phyloP scores from a whole-genome alignment of 2,329 filamentous ascomycete species.

The Verticillium alfalfae region DNA sequence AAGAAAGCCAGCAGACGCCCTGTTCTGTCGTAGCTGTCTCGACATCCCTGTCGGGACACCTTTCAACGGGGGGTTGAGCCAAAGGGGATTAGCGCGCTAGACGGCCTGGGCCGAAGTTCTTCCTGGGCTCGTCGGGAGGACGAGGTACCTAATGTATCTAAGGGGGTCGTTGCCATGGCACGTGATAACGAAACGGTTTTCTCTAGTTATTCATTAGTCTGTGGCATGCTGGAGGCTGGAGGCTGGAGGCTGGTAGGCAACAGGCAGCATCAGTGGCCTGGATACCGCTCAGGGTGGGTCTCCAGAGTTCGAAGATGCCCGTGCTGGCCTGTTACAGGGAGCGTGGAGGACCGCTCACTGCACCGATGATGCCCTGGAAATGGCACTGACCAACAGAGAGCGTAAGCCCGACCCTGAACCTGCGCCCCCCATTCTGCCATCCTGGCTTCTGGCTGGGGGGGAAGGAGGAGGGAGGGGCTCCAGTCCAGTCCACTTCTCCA shows the following conservation, averaged over 20 bases:
- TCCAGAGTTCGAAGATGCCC: background rate
- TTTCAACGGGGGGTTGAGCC: constrained; percentile 9
- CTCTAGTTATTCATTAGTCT: background rate
- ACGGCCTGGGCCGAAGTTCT: constrained; percentile 7
- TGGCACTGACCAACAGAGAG: background rate
- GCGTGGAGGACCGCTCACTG: background rate
- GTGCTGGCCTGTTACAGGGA: background rate
- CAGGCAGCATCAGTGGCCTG: background rate
- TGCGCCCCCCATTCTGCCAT: background rate
- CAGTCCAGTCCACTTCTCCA: background rate
- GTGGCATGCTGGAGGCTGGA: background rate
- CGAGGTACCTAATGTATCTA: background rate
- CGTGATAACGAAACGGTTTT: constrained; percentile 11
- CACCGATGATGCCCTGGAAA: background rate
- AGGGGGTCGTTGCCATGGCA: background rate
- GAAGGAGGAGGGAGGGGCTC: background rate
- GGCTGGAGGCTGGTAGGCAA: background rate
- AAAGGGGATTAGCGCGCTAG: constrained; percentile 7
- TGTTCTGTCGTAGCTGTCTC: background rate
- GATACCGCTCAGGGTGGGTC: background rate
- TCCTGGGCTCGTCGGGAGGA: background rate
- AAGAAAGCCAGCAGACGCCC: background rate
- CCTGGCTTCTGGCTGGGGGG: background rate
- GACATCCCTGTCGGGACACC: constrained; percentile 13
- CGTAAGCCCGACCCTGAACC: background rate